Evolutionary conservation across 495 filamentous ascomycete species (phyloP), one percentile per base, ranked within the genome.

Genomic region (Penicillium desertorum): DNA sequence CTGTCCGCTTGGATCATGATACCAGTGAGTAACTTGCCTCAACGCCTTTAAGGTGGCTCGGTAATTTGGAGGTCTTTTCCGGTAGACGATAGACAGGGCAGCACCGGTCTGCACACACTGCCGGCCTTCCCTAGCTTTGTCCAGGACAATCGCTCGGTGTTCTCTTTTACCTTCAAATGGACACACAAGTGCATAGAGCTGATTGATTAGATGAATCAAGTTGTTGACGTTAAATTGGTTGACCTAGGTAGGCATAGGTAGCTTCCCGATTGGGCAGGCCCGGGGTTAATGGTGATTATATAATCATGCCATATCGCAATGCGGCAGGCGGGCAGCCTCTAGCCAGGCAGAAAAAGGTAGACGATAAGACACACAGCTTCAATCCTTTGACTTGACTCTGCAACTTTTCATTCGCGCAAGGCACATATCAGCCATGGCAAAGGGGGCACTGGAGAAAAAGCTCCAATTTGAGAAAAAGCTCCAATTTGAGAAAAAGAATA

Each of bases 1-100:
- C 59, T 81, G 79, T 63, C 80, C 79, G 16, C 76, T 64, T 80
- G 78, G n/a, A 77, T 71, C 78, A 79, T 79, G n/a, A 79, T 53
- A 7, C 80, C 74, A 3, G 77, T 4, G 62, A 70, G 50, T 78
- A 10, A 12, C 3, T 4, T 34, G 0, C 2, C 4, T 10, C 30
- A 34, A 34, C 30, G 11, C 2, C 30, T 34, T 34, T 34, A 14
- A 78, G 22, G 43, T 79, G 75, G 16, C 45, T 41, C 67, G 78
- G 71, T 7, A 81, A 61, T 4, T 50, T 54, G 1, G 56, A 25
- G 59, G 76, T 61, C 75, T 74, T 16, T 59, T 39, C 16, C 36
- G 62, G 39, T 75, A 58, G 57, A 77, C 77, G 11, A 73, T 66
- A 0, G 69, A 76, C 10, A 75, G 48, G 0, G 72, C 64, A 37